Base-by-base conservation (phyloP, 305 asterid genomes). In the Plantago rigida region DNA sequence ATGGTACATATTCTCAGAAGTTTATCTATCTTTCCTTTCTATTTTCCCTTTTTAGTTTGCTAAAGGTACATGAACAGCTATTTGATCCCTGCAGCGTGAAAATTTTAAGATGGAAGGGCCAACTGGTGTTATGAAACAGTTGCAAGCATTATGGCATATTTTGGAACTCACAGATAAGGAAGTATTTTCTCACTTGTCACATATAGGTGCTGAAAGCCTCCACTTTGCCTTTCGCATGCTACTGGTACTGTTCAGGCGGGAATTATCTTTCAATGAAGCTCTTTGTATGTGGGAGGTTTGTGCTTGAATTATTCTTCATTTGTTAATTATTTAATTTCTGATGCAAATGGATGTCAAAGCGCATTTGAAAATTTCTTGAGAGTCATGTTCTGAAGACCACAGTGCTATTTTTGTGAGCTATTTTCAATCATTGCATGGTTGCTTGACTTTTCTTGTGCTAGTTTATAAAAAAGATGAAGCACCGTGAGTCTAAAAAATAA, bases 261-360 rank as follows among this genome's bases (percentile, higher is more conserved):
- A 91, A 72, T 70, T 91, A 67, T 77, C 98, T 70, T 91, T 91
- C 82, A 81, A 66, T 52, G 98, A 91, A 66, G 95, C 89, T 75
- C 95, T 91, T 67, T 78, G 82, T 70, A 86, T 91, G 96, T 91
- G 98, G 98, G 96, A 91, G 98, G 98, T 91, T 74, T 78, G 96
- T 79, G 75, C 75, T 63, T 42, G 41, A 48, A 50, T 74, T 69
- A 44, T 65, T 53, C 62, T 51, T 56, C 56, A 51, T 53, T 47
- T 26, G 64, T 39, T 52, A 2, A 3, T 22, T 24, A 22, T 26
- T 63, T 51, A 19, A 39, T 53, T 39, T 58, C 63, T 47, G 63
- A 60, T 62, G 55, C 74, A 60, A 59, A 39, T 56, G 50, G 67
- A 54, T 28, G 65, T 42, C 51, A 28, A 19, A 44, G 42, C 14